Conservation (phyloP, 2,329 filamentous ascomycete genomes). For the Scedosporium aurantiacum region DNA sequence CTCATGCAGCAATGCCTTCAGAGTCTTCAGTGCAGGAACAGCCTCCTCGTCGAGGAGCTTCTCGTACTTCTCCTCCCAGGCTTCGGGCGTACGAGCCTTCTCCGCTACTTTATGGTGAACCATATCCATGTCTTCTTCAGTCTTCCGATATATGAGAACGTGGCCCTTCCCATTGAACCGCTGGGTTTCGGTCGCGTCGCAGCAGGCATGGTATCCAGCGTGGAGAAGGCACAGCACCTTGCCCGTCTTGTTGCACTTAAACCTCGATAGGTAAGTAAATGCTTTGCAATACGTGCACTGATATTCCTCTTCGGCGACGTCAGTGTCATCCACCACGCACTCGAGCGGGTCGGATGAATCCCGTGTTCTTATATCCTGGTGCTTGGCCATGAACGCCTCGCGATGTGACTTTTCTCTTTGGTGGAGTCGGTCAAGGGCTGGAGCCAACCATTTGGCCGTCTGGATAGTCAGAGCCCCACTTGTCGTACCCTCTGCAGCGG, state of each 20-base stretch:
- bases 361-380: slow-evolving; percentile 22
- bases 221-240: slow-evolving; percentile 78
- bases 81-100: slow-evolving; percentile 74
- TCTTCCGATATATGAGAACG: slow-evolving; percentile 64
- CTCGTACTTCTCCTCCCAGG: slow-evolving; percentile 84
- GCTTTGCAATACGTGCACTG: slow-evolving; percentile 88
- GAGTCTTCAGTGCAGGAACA: slow-evolving; percentile 72
- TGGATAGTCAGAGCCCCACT: slow-evolving; percentile 59
- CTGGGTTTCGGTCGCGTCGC: slow-evolving; percentile 53
- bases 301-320: slow-evolving; percentile 83
- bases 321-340: slow-evolving; percentile 57
- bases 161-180: slow-evolving; percentile 63
- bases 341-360: slow-evolving; percentile 24
- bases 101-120: slow-evolving; percentile 70
- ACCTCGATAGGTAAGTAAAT: slow-evolving; percentile 83
- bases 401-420: slow-evolving; percentile 62
- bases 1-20: slow-evolving; percentile 77
- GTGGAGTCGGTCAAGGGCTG: slow-evolving; percentile 69
- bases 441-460: slow-evolving; percentile 89
- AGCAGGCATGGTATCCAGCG: slow-evolving; percentile 71
- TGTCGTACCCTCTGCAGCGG: slow-evolving; percentile 69
- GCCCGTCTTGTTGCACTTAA: slow-evolving; percentile 70
- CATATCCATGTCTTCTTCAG: slow-evolving; percentile 55
- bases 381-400: slow-evolving; percentile 52
- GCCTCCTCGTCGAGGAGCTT: slow-evolving; percentile 73